These are phyloP conservation scores for Carpinus viminea DNA, from an alignment of 306 rosid genomes.

Conservation along the genomic window DNA sequence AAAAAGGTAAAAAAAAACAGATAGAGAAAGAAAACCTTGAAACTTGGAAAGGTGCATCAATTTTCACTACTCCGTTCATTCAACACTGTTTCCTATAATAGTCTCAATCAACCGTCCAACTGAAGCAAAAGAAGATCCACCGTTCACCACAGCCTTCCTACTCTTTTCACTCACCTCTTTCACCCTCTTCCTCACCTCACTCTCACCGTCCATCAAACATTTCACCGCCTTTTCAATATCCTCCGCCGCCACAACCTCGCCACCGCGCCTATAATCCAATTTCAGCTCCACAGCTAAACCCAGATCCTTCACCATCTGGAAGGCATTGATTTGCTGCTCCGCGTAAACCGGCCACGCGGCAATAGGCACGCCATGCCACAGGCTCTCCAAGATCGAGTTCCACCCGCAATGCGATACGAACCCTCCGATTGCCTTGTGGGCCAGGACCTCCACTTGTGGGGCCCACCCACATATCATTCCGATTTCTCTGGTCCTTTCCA, in stretches of 20 bases:
- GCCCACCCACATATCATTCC: conserved; percentile 38
- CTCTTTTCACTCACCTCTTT: conserved; percentile 12
- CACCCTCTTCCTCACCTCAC: conserved; percentile 13
- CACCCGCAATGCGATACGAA: conserved; percentile 34
- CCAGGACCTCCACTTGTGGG: conserved; percentile 27
- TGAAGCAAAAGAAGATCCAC: conserved; percentile 17
- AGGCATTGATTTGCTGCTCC: conserved; percentile 24
- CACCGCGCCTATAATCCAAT: conserved; percentile 1
- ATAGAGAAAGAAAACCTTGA: no score
- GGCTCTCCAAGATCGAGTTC: conserved; percentile 28
- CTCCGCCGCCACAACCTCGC: not conserved
- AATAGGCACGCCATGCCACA: conserved; percentile 25
- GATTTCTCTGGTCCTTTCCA: not conserved
- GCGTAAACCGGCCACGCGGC: conserved; percentile 28
- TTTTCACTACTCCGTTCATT: not conserved
- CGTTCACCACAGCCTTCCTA: not conserved
- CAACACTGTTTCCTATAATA: not conserved
- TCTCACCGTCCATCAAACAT: conserved; percentile 3
- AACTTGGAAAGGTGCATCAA: not conserved
- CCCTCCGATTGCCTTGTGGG: conserved; percentile 15
- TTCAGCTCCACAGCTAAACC: conserved; percentile 19
- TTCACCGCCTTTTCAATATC: conserved; percentile 2
- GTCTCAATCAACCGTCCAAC: conserved; percentile 6
- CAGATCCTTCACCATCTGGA: conserved; percentile 17
- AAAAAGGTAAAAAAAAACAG: no score